These are phyloP conservation scores for Friedmanniomyces simplex DNA, from an alignment of 495 filamentous ascomycete species.

Conservation along the genomic window DNA sequence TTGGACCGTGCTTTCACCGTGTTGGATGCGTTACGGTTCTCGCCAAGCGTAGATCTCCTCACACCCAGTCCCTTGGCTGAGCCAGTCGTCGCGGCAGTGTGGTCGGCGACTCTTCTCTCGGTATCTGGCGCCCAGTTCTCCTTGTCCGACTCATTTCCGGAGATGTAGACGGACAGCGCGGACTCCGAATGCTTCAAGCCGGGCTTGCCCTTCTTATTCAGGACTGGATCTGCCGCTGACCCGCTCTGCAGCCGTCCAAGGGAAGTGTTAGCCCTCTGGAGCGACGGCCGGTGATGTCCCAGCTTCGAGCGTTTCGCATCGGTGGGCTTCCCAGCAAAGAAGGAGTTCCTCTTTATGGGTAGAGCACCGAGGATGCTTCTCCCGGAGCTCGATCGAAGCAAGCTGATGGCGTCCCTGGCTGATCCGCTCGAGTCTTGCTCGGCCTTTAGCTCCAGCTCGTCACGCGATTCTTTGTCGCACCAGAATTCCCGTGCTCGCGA, in stretches of 20 bases:
- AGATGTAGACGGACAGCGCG: conserved; percentile 26
- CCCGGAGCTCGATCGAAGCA: conserved; percentile 55
- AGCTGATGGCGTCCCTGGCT: conserved; percentile 55
- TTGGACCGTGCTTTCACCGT: not conserved
- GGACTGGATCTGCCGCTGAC: not conserved
- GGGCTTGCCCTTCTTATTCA: not conserved
- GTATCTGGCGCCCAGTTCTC: conserved; percentile 68
- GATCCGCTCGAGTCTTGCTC: conserved; percentile 63
- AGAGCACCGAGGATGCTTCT: conserved; percentile 40
- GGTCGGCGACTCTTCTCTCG: not conserved
- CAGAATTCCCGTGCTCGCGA: conserved; percentile 76
- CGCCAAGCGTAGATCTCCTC: not conserved
- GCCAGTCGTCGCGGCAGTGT: not conserved
- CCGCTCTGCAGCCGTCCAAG: conserved; percentile 4
- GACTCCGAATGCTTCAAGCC: not conserved
- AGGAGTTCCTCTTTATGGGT: conserved; percentile 48
- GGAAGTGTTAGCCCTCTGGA: conserved; percentile 36
- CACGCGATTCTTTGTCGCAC: conserved; percentile 61
- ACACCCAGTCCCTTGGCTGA: too few species aligned
- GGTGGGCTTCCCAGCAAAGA: not conserved
- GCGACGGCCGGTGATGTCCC: conserved; percentile 28
- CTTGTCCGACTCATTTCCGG: conserved; percentile 74
- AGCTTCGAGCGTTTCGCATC: not conserved
- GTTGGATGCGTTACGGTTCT: not conserved
- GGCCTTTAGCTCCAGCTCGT: conserved; percentile 59